phyloP scores from a whole-genome alignment of 2,329 filamentous ascomycete species.

The Nigrospora oryzae region DNA sequence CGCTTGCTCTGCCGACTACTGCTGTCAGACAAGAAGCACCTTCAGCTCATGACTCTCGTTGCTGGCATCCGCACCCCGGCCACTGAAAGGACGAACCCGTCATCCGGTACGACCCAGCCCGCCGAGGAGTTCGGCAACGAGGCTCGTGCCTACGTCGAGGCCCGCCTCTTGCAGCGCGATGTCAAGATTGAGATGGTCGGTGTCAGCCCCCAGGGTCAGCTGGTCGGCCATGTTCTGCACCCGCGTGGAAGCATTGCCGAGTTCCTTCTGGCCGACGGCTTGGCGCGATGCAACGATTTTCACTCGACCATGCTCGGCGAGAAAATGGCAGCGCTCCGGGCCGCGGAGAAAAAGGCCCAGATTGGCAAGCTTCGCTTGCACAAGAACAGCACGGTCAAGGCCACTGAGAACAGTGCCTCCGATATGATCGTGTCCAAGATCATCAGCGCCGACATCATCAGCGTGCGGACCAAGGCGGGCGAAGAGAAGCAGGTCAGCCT shows the following conservation, averaged over 20 bases:
- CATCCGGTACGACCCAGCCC: constrained; percentile 71
- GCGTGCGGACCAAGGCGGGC: constrained; percentile 76
- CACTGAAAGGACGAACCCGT: constrained; percentile 75
- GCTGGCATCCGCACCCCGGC: constrained; percentile 84
- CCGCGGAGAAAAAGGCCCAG: constrained; percentile 81
- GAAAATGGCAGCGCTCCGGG: constrained; percentile 78
- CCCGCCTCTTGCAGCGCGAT: constrained; percentile 75
- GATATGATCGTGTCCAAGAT: constrained; percentile 83
- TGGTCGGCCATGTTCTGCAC: constrained; percentile 83
- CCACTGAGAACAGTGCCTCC: constrained; percentile 51
- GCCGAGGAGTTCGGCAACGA: constrained; percentile 89
- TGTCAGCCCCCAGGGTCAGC: constrained; percentile 78
- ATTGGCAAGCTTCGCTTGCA: constrained; percentile 70
- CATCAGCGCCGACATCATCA: constrained; percentile 80
- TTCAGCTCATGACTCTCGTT: constrained; percentile 80
- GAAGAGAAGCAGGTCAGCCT: constrained; percentile 84
- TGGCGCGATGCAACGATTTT: constrained; percentile 90
- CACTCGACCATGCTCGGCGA: constrained; percentile 86
- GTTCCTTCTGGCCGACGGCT: constrained; percentile 79
- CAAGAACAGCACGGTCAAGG: constrained; percentile 70
- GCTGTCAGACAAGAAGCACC: constrained; percentile 72
- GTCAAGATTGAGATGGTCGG: constrained; percentile 79
- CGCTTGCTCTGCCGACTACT: constrained; percentile 78
- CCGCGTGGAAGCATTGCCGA: constrained; percentile 88
- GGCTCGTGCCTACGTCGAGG: constrained; percentile 79